These are phyloP conservation scores for Teratosphaeria destructans DNA, from an alignment of 2,329 filamentous ascomycete genomes.

Conservation along the genomic window DNA sequence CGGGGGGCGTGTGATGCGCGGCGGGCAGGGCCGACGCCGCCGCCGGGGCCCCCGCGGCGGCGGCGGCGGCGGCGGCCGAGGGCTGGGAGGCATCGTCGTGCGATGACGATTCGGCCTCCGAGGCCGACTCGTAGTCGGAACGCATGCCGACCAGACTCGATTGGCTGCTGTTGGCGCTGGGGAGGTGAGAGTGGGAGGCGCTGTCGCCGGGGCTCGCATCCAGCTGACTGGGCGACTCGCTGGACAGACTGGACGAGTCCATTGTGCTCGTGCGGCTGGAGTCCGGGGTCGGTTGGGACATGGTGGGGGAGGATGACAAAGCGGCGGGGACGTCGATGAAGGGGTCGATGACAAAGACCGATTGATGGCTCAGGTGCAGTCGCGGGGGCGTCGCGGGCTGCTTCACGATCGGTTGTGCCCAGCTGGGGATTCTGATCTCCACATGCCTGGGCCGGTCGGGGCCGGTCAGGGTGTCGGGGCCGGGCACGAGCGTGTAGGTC, in stretches of 20 bases:
- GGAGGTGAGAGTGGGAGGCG: constrained; percentile 27
- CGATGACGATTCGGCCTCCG: constrained; percentile 25
- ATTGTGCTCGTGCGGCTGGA: constrained; percentile 37
- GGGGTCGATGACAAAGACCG: constrained; percentile 13
- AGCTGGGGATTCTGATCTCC: constrained; percentile 38
- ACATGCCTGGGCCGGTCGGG: constrained; percentile 32
- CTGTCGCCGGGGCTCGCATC: constrained; percentile 26
- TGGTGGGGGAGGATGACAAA: constrained; percentile 25
- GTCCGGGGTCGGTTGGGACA: constrained; percentile 33
- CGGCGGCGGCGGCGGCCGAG: constrained; percentile 12
- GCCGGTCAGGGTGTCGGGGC: background rate
- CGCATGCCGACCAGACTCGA: constrained; percentile 34
- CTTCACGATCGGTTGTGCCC: constrained; percentile 32
- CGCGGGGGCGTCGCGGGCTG: constrained; percentile 26
- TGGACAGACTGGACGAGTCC: constrained; percentile 33
- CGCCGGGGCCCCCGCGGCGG: constrained; percentile 19
- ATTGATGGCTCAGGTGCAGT: constrained; percentile 8
- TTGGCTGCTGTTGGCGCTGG: constrained; percentile 36
- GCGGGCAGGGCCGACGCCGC: constrained; percentile 15
- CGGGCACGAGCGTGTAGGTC: background rate
- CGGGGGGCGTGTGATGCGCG: constrained; percentile 10
- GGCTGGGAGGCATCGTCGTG: constrained; percentile 21
- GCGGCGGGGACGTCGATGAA: constrained; percentile 14
- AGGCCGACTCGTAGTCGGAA: constrained; percentile 31
- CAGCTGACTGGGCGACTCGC: constrained; percentile 33